A percentile compares a stretch with the other conserved stretches of the same genome.
Conservation (phyloP, 2,329 filamentous ascomycete genomes). For the Fusarium sp. region DNA sequence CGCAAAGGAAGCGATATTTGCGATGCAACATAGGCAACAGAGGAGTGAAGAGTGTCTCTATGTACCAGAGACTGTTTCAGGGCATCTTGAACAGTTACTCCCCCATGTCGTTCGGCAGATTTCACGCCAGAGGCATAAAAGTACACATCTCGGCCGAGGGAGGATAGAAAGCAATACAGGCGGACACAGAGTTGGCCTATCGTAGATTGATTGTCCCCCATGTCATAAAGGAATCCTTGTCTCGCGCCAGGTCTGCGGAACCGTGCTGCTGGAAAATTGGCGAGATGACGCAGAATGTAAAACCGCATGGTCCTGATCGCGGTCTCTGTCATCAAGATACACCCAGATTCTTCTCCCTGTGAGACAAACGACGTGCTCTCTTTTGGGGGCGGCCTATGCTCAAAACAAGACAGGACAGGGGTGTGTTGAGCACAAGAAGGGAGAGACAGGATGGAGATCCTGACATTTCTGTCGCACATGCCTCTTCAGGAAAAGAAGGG, state of each 20-base stretch:
- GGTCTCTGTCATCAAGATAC: background rate
- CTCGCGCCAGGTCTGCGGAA: constrained; percentile 15
- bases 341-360: constrained; percentile 5
- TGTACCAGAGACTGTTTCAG: constrained; percentile 4
- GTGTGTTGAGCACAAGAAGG: background rate
- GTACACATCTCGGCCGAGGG: background rate
- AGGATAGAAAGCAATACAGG: background rate
- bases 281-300: constrained; percentile 19
- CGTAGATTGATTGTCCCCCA: constrained; percentile 5
- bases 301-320: background rate
- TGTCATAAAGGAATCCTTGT: background rate
- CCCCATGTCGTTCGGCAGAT: background rate
- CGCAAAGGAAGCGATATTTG: constrained; percentile 8
- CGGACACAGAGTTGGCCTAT: constrained; percentile 8
- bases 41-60: background rate
- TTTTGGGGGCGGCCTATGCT: background rate
- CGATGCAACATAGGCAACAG: constrained; percentile 1
- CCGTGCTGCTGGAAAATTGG: constrained; percentile 33
- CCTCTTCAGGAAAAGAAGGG: background rate
- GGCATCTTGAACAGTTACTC: background rate
- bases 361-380: background rate
- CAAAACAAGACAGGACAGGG: background rate
- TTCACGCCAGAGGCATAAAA: background rate
- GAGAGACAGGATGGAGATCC: background rate
- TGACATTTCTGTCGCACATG: background rate